Conservation (phyloP, 257 asterid species). For the Salvia hispanica region DNA sequence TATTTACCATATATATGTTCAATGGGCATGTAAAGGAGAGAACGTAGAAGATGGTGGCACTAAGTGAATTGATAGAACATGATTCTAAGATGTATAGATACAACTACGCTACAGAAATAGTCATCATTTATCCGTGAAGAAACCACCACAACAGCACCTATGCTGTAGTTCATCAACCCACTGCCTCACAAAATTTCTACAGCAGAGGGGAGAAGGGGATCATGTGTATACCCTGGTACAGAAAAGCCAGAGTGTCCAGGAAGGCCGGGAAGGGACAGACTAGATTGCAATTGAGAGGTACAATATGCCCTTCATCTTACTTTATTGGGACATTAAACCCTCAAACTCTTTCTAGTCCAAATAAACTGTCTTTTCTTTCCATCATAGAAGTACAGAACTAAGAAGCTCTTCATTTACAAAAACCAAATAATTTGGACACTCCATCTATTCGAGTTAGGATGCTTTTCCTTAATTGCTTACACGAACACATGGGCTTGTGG, state of each 20-base stretch:
- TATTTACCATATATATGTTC: background rate
- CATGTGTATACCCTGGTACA: background rate
- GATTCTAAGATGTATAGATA: conserved; percentile 12
- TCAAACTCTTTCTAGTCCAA: background rate
- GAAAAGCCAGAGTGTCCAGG: background rate
- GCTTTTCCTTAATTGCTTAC: background rate
- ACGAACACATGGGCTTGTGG: background rate
- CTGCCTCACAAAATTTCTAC: background rate
- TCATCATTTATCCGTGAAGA: background rate
- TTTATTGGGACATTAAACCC: background rate
- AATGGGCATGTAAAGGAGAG: background rate
- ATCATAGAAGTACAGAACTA: background rate
- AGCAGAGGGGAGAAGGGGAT: background rate
- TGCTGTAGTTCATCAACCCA: background rate
- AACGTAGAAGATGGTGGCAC: background rate
- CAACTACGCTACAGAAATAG: background rate
- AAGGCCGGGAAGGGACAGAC: background rate
- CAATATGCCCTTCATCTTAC: background rate
- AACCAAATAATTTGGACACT: background rate
- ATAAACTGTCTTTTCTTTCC: background rate
- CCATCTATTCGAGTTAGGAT: background rate
- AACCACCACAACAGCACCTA: background rate
- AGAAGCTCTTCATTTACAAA: background rate
- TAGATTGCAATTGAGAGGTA: background rate
- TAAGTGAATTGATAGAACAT: conserved; percentile 13